A percentile compares a stretch with the other conserved stretches of the same genome.
Conservation (phyloP, 2,329 filamentous ascomycete species). For the Fusarium chaquense region DNA sequence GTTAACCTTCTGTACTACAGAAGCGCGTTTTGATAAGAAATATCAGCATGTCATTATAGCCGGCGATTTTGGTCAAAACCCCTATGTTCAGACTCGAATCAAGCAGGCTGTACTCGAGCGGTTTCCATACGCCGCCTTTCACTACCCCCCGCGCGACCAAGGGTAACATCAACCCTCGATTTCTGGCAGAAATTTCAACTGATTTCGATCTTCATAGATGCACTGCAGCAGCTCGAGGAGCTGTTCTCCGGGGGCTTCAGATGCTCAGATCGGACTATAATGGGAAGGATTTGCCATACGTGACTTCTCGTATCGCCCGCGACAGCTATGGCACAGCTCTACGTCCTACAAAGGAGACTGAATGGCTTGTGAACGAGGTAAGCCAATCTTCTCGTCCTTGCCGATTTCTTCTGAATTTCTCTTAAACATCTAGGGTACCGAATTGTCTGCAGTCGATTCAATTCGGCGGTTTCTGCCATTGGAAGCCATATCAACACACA, state of each 20-base stretch:
- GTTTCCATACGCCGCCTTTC: background rate
- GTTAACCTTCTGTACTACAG: background rate
- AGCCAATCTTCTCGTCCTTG: background rate
- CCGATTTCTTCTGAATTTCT: background rate
- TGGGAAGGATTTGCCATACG: background rate
- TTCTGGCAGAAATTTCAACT: background rate
- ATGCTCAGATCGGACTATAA: background rate
- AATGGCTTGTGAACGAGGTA: background rate
- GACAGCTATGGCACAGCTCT: background rate
- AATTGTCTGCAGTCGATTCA: background rate
- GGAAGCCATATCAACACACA: too few species aligned
- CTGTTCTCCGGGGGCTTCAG: background rate
- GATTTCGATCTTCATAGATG: background rate
- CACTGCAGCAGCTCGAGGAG: background rate
- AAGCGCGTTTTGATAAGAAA: too few species aligned
- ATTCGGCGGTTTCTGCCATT: background rate
- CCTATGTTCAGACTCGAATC: background rate
- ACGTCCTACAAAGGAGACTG: background rate
- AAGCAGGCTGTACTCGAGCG: background rate
- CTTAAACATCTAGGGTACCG: background rate
- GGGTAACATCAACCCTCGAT: background rate
- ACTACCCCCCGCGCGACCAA: fast-evolving
- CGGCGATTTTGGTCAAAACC: background rate
- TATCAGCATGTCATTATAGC: background rate
- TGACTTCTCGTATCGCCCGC: background rate